Percentiles rank a stretch among this genome's conserved stretches.
Evolutionary conservation across 2,329 filamentous ascomycete genomes (phyloP).

Genomic region (Drechslerella dactyloides): DNA sequence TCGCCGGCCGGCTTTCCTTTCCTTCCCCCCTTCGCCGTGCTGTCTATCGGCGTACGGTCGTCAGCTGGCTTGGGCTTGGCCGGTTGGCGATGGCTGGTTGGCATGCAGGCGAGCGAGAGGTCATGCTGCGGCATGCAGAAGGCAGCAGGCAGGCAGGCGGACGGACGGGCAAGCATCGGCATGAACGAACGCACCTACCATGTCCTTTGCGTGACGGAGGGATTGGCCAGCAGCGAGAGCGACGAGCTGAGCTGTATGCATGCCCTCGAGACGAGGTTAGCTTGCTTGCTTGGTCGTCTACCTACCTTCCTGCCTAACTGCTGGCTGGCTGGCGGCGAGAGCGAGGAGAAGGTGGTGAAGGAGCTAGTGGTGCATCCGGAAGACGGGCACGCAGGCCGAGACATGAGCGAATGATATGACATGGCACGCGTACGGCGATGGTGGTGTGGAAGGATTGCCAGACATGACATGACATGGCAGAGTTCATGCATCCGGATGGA

Average conservation of each 20-base stretch:
- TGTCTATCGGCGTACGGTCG: slow-evolving; percentile 18
- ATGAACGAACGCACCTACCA: background rate
- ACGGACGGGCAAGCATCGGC: background rate
- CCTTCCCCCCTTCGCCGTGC: background rate
- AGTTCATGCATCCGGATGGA: slow-evolving; percentile 6
- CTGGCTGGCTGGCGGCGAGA: no score
- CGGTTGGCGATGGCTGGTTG: slow-evolving; percentile 20
- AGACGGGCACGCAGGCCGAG: background rate
- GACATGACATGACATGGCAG: slow-evolving; percentile 1
- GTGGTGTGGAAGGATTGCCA: no score
- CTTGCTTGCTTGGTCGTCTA: no score
- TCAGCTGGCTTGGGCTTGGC: slow-evolving; percentile 8
- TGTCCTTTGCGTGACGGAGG: slow-evolving; percentile 3
- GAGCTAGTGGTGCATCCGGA: background rate
- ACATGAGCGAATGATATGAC: slow-evolving; percentile 7
- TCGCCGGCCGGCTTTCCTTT: background rate
- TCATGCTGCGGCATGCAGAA: no score
- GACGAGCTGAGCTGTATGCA: background rate
- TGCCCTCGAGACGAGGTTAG: slow-evolving; percentile 1
- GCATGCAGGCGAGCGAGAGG: background rate
- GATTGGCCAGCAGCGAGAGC: background rate
- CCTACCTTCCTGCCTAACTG: no score
- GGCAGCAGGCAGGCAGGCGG: no score
- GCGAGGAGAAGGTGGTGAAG: background rate
- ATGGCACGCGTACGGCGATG: slow-evolving; percentile 13